phyloP scores from a whole-genome alignment of 805 yeast genomes.

The Ogataea ganodermae region DNA sequence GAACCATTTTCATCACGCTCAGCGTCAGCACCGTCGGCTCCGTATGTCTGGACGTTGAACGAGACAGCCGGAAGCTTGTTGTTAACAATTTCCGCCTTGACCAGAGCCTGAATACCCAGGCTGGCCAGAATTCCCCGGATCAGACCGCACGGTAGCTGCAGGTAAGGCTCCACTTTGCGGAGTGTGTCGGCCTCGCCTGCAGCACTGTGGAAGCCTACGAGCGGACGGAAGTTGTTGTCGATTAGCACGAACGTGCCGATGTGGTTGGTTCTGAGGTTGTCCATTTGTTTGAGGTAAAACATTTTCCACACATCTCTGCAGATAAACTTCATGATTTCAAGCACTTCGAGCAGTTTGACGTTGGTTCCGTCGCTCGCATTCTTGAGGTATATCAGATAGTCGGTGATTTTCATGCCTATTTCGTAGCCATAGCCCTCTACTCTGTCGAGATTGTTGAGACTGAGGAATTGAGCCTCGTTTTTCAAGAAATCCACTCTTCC shows the following conservation, averaged over 20 bases:
- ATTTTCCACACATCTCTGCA: slow-evolving; percentile 90
- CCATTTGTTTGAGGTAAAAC: slow-evolving; percentile 83
- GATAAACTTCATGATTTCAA: slow-evolving; percentile 87
- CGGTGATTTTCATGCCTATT: slow-evolving; percentile 37
- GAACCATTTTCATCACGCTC: neutral
- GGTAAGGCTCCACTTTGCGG: slow-evolving; percentile 46
- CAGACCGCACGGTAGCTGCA: slow-evolving; percentile 76
- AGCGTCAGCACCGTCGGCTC: slow-evolving; percentile 6
- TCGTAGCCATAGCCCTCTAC: slow-evolving; percentile 70
- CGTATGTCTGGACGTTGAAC: slow-evolving; percentile 64
- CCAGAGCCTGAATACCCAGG: slow-evolving; percentile 66
- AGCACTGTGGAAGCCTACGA: slow-evolving; percentile 51
- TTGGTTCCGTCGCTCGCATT: slow-evolving; percentile 24
- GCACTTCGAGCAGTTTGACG: slow-evolving; percentile 52
- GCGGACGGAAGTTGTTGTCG: slow-evolving; percentile 62
- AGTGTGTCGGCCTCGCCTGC: slow-evolving; percentile 46
- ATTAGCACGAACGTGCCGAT: slow-evolving; percentile 79
- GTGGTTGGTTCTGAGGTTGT: slow-evolving; percentile 89
- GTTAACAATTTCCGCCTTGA: slow-evolving; percentile 58
- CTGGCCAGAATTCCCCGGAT: slow-evolving; percentile 71
- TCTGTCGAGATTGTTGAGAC: slow-evolving; percentile 57
- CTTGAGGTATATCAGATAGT: slow-evolving; percentile 31
- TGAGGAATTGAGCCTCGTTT: slow-evolving; percentile 36
- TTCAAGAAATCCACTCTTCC: slow-evolving; percentile 45
- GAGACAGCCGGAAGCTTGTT: slow-evolving; percentile 63